Evolutionary conservation across 2,329 filamentous ascomycete species (phyloP), one percentile per base, ranked within the genome.

Genomic region (Trichophyton simii): DNA sequence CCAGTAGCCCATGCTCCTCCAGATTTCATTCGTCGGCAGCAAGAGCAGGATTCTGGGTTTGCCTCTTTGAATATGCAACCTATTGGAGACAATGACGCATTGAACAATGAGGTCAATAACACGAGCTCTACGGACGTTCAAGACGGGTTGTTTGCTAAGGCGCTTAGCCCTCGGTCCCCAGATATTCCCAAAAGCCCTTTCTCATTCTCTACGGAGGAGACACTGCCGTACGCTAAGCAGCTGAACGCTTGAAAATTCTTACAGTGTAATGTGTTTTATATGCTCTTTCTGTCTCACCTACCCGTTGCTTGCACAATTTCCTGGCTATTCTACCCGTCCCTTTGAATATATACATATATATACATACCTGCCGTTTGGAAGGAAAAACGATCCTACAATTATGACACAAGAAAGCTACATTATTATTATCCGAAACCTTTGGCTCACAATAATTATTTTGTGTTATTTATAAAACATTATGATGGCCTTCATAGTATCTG

Each of bases 181-280:
- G 90, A 95, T 67, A 90, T 94, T 79, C 84, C 85, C 60, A 88
- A 85, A 67, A 91, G 88, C 69, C 91, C 90, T 0, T 96, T 96
- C 70, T 83, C 81, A 2, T 83, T 86, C 70, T 73, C 76, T 34
- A 71, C 72, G n/a, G 68, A 71, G 50, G 76, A 78, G 64, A 75
- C 70, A 46, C 66, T 65, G 64, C 68, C 60, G 61, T 69, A 67
- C 65, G 63, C 61, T 28, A 63, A 62, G 48, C 62, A 61, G 48
- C 18, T 62, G 28, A 64, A 63, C 46, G 61, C 60, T 57, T 64
- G 42, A 64, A 7, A 44, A n/a, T 13, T 18, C 7, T 46, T 22
- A 8, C 44, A 4, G 18, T 8, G 7, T 34, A 28, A 15, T 46
- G 8, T 22, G 15, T 20, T 2, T 46, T 3, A 4, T 28, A n/a